Percentiles rank a stretch among this genome's conserved stretches.
These are phyloP conservation scores for Candida krabiensis DNA, from an alignment of 805 yeast genomes.

Conservation along the genomic window DNA sequence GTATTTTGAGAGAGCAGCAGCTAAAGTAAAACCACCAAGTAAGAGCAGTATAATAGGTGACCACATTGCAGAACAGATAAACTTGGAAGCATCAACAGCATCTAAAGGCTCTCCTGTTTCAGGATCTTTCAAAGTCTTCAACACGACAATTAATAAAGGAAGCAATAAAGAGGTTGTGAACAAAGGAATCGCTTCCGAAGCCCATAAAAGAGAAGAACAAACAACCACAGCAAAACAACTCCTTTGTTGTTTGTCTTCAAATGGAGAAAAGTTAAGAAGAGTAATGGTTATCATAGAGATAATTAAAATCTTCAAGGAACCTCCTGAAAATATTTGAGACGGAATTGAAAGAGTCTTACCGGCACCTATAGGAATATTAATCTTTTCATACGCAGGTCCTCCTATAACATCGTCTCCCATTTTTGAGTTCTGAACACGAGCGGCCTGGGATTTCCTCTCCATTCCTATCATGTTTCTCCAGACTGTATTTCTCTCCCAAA, in stretches of 20 bases:
- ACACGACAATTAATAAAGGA: conserved; percentile 75
- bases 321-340: conserved; percentile 36
- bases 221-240: conserved; percentile 84
- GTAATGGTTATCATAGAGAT: conserved; percentile 51
- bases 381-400: conserved; percentile 17
- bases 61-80: conserved; percentile 89
- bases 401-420: conserved; percentile 23
- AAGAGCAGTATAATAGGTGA: conserved; percentile 86
- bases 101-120: conserved; percentile 49
- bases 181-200: conserved; percentile 90
- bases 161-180: conserved; percentile 84
- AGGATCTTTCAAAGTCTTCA: conserved; percentile 66
- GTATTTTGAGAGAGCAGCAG: conserved; percentile 91
- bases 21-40: conserved; percentile 91
- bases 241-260: conserved; percentile 60
- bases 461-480: conserved; percentile 96
- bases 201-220: conserved; percentile 88
- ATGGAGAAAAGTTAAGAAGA: conserved; percentile 54
- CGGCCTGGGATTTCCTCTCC: conserved; percentile 84
- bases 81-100: conserved; percentile 72
- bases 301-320: conserved; percentile 41
- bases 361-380: conserved; percentile 29
- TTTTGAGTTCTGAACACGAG: conserved; percentile 38
- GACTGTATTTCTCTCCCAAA: conserved; percentile 96
- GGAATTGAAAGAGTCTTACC: conserved; percentile 33